Evolutionary conservation across 2,329 filamentous ascomycete species (phyloP).

Genomic region (Myriosclerotinia curreyana): DNA sequence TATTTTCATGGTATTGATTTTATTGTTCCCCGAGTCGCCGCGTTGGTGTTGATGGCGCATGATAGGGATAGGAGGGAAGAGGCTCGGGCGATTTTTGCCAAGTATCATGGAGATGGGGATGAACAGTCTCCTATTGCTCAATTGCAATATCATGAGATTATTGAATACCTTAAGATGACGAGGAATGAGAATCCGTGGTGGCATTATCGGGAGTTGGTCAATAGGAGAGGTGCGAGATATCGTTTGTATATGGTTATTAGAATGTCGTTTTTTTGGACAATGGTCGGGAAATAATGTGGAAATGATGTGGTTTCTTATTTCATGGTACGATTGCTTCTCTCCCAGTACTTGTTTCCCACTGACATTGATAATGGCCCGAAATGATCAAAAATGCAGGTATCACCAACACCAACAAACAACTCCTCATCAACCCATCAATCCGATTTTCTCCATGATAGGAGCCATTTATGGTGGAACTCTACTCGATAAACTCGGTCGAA

Average conservation of each 20-base stretch:
- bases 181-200: constrained; percentile 58
- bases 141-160: constrained; percentile 55
- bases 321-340: constrained; percentile 22
- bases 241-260: constrained; percentile 49
- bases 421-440: constrained; percentile 40
- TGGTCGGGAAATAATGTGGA: constrained; percentile 46
- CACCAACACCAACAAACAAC: constrained; percentile 34
- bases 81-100: constrained; percentile 53
- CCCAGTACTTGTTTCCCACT: background rate
- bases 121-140: constrained; percentile 51
- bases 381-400: constrained; percentile 45
- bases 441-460: constrained; percentile 44
- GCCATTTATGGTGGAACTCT: constrained; percentile 46
- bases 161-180: constrained; percentile 48
- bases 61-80: constrained; percentile 55
- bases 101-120: constrained; percentile 57
- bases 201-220: constrained; percentile 55
- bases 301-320: constrained; percentile 46
- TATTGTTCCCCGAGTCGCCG: constrained; percentile 41
- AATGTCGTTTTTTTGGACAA: constrained; percentile 53
- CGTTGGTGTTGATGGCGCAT: constrained; percentile 48
- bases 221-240: constrained; percentile 48
- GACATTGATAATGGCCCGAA: constrained; percentile 37
- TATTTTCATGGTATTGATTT: constrained; percentile 48
- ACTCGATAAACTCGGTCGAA: constrained; percentile 45